Conservation (phyloP, 1,139 yeast genomes). For the Chernovozyma aurita region DNA sequence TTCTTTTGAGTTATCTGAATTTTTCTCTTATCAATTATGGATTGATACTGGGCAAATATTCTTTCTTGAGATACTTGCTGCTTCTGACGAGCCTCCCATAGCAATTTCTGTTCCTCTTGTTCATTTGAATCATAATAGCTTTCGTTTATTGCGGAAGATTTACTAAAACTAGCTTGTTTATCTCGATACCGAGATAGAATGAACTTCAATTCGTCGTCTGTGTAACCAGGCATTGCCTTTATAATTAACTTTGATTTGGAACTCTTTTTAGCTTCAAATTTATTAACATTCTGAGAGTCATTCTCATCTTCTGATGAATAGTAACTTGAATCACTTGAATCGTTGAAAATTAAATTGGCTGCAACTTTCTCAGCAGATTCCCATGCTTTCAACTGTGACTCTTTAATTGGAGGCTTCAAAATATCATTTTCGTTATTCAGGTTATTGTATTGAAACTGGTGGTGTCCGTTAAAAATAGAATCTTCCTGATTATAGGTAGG, state of each 20-base stretch:
- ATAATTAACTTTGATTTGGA: constrained; percentile 10
- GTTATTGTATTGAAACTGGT: not conserved
- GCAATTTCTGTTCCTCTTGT: constrained; percentile 26
- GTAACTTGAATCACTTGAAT: constrained; percentile 17
- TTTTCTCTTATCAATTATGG: constrained; percentile 35
- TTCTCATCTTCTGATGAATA: constrained; percentile 17
- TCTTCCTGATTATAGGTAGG: not conserved
- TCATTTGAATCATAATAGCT: constrained; percentile 6
- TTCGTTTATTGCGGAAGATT: constrained; percentile 9
- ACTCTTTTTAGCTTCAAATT: not conserved
- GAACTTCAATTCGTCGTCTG: constrained; percentile 32
- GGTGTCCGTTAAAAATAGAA: not conserved
- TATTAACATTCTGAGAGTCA: not conserved
- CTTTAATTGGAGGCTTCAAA: constrained; percentile 15
- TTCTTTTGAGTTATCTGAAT: constrained; percentile 41
- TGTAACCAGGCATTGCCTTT: constrained; percentile 38
- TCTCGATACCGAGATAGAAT: constrained; percentile 13
- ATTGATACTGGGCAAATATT: constrained; percentile 28
- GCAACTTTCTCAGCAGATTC: constrained; percentile 42
- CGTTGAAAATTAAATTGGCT: constrained; percentile 33
- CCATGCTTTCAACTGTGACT: constrained; percentile 45
- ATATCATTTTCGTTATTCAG: not conserved
- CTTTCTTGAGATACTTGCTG: constrained; percentile 32
- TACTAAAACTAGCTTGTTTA: not conserved
- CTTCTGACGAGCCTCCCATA: constrained; percentile 31